Conservation (phyloP, 2,329 filamentous ascomycete genomes). For the Talaromyces funiculosus region DNA sequence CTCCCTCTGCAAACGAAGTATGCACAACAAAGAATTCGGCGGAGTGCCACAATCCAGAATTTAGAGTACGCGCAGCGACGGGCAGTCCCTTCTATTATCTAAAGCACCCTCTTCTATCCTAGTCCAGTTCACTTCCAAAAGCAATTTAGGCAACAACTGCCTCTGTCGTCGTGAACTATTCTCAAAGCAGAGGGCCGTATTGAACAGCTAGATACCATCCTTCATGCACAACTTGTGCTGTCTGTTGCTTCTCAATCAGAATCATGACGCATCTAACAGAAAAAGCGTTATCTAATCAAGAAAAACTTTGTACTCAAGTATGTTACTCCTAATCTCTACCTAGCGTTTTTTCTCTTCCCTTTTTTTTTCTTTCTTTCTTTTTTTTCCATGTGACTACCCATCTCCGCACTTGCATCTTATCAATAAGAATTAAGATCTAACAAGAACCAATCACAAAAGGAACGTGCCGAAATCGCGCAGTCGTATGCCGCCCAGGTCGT, state of each 20-base stretch:
- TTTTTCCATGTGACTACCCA: not conserved
- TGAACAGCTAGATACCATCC: not conserved
- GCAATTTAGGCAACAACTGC: not conserved
- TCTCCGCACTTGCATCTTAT: not conserved
- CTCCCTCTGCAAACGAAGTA: not conserved
- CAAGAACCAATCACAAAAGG: constrained; percentile 15
- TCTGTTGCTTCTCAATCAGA: not conserved
- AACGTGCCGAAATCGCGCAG: constrained; percentile 8
- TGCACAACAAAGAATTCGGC: not conserved
- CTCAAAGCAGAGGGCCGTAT: not conserved
- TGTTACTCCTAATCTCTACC: not conserved
- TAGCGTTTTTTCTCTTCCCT: not conserved
- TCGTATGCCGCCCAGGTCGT: constrained; percentile 7
- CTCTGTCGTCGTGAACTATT: not conserved
- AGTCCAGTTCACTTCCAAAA: not conserved
- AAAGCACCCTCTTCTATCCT: not conserved
- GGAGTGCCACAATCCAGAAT: not conserved
- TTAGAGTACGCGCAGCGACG: not conserved
- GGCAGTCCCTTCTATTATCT: not conserved
- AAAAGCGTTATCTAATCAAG: not conserved
- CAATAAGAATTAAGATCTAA: constrained; percentile 5
- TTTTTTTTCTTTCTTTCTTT: not conserved
- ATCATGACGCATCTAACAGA: not conserved
- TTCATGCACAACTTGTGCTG: not conserved
- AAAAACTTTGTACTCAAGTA: not conserved